Evolutionary conservation across 2,329 filamentous ascomycete genomes (phyloP), one percentile per base, ranked within the genome.

Genomic region (Calonectria naviculata): DNA sequence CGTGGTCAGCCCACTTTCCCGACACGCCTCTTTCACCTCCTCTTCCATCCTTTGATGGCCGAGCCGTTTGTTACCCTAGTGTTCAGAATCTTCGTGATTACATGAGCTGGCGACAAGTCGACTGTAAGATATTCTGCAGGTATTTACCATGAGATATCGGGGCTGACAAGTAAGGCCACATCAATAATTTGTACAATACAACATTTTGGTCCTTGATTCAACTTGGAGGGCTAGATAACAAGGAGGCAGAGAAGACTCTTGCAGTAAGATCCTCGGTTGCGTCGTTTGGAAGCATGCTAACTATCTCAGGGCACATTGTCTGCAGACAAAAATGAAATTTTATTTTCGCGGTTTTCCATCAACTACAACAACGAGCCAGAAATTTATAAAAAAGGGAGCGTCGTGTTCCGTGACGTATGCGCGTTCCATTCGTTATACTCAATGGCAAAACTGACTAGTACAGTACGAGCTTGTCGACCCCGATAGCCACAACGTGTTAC

Each of bases 171-270:
- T 12, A 71, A 96, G 94, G 94, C 75, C 97, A 99, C 81, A 97
- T 99, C 78, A 99, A 99, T 83, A 99, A 99, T 79, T 89, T 99
- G 5, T 99, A 98, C 84, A 99, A 99, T 81, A 99, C 97, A 0
- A 94, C 95, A 0, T 98, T 98, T 82, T 99, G 97, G 97, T 88
- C 93, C 1, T 86, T 99, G 78, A 93, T 98, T 26, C 91, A 94
- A 74, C 86, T 91, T 58, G 95, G 94, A 2, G 93, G 93, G 0
- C 89, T 97, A 85, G 92, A 90, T 64, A 89, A 91, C 34, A 93
- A 92, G 62, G 93, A 94, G 70, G 97, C 97, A 0, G 96, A 98
- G 81, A 89, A 93, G 79, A 89, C 90, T 70, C 88, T 99, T 52
- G 92, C 94, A 77, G 93, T 94, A 81, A 75, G 86, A 78, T n/a